Evolutionary conservation across 164 flowering plant genomes (phyloP), one percentile per base, ranked within the genome.

Genomic region (Akebia trifoliata): DNA sequence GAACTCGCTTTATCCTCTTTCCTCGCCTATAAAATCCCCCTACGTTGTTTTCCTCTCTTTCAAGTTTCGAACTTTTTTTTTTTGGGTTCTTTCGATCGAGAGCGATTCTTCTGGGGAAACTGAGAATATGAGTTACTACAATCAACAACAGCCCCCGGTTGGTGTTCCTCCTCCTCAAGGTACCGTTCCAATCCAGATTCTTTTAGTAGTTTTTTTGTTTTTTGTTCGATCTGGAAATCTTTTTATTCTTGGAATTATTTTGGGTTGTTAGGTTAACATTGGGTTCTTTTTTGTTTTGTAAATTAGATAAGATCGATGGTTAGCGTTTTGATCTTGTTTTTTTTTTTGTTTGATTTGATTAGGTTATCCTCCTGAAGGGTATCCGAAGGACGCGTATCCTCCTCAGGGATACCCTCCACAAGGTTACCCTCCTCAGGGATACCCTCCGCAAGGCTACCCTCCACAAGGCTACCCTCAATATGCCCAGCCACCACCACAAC

Each of bases 151-250:
- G 55, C 91, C 94, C 15, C 94, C 97, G 4, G 89, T 86, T 29
- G 97, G 97, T 8, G 94, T 73, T 28, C 95, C 97, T 49, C 94
- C 97, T 58, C 88, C 87, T 21, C 97, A 89, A 84, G 97, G 97
- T 84, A 37, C 0, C 22, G 2, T 3, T 18, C 35, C 9, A 9
- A 39, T 34, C n/a, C 26, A 4, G 18, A 3, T 3, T 22, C 18
- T 30, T 63, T 15, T 60, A 20, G 6, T 42, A 4, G 14, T 60
- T 38, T 11, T 8, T n/a, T 20, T 1, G 3, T 54, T 15, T 17
- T 14, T 35, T 22, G n/a, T 48, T 25, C 11, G 4, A 42, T 15
- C 3, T 42, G 36, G 9, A 9, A 0, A n/a, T 48, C 17, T 4
- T 5, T 2, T 35, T 9, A 21, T 11, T 6, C 20, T 3, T 28